A percentile compares a stretch with the other conserved stretches of the same genome.
These are phyloP conservation scores for Syzygium malaccense DNA, from an alignment of 441 rosid genomes.

Conservation along the genomic window DNA sequence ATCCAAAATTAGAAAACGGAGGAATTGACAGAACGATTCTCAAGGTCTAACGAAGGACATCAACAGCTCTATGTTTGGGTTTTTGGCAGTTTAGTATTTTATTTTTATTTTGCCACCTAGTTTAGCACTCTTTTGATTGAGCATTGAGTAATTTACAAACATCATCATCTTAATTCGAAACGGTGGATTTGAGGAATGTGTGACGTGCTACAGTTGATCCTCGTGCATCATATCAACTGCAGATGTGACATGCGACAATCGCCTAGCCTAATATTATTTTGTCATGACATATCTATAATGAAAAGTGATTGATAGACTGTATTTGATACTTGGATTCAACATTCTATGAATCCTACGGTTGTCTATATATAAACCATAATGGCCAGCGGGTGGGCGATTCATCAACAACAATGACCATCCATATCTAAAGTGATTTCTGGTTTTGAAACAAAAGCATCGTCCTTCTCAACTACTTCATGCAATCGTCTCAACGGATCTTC, in stretches of 20 bases:
- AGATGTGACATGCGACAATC: background rate
- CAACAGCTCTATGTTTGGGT: background rate
- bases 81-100: background rate
- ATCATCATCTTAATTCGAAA: background rate
- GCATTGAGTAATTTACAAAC: background rate
- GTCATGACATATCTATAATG: background rate
- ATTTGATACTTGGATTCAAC: background rate
- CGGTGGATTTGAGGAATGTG: background rate
- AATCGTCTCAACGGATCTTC: background rate
- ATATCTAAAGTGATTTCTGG: background rate
- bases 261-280: fast-evolving
- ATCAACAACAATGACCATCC: background rate
- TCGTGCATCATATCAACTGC: background rate
- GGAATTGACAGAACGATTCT: background rate
- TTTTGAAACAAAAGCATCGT: too few relatives aligned
- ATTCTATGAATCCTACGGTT: fast-evolving
- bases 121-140: background rate
- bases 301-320: background rate
- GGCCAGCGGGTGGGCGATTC: background rate
- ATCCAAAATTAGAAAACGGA: background rate
- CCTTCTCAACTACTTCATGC: background rate
- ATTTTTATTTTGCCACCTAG: background rate
- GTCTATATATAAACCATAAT: background rate
- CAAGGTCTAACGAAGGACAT: background rate
- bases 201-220: background rate